Conservation (phyloP, 441 rosid genomes). For the Croton setiger region DNA sequence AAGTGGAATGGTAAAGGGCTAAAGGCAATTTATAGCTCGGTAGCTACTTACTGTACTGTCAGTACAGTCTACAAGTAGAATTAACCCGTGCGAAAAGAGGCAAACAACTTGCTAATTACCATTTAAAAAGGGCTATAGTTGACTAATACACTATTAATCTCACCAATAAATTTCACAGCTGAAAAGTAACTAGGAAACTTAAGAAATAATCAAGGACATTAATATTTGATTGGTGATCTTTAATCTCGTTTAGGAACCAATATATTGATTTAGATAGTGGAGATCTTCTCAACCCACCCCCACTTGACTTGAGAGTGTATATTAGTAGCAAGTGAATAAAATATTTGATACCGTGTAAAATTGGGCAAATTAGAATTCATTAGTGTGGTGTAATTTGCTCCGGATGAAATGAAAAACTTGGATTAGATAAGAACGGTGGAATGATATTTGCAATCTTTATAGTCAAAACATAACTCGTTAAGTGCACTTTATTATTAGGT, state of each 20-base stretch:
- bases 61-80: constrained; percentile 12
- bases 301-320: too few species aligned
- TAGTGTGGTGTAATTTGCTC: too few species aligned
- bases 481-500: too few species aligned
- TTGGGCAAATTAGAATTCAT: too few species aligned
- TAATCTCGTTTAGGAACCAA: neutral
- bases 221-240: neutral
- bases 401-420: too few species aligned
- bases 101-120: neutral
- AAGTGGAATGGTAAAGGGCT: constrained; percentile 2
- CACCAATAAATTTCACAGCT: neutral
- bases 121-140: neutral
- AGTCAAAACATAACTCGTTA: too few species aligned
- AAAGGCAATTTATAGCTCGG: neutral
- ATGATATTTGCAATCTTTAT: too few species aligned
- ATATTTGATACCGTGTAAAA: too few species aligned
- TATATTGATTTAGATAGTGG: neutral
- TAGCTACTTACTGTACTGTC: neutral
- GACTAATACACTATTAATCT: neutral
- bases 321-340: too few species aligned
- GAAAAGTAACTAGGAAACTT: neutral
- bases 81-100: neutral
- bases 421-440: too few species aligned
- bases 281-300: too few species aligned
- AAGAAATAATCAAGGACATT: neutral